These are phyloP conservation scores for Thermomucor indicae-seudaticae DNA, from an alignment of 371 early-diverging fungal species.

Conservation along the genomic window DNA sequence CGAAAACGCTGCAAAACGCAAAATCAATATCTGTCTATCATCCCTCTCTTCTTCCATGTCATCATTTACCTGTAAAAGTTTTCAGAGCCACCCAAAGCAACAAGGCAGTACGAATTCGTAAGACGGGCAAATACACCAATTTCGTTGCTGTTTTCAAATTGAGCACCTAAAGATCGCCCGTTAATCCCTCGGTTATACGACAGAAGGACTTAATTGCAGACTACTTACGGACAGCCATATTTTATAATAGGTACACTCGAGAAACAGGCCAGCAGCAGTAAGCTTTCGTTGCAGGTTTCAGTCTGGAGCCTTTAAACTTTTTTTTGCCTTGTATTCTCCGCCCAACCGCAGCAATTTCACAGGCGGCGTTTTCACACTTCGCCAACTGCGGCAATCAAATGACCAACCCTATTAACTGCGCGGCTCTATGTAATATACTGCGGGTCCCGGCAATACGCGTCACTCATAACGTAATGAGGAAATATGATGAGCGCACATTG, in stretches of 20 bases:
- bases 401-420: too few relatives aligned
- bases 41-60: not conserved
- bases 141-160: slow-evolving; percentile 99
- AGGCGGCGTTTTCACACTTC: too few relatives aligned
- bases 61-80: slow-evolving; percentile 90
- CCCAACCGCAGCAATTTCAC: too few relatives aligned
- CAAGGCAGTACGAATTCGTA: slow-evolving; percentile 99
- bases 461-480: too few relatives aligned
- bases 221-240: slow-evolving; percentile 42
- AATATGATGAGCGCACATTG: too few relatives aligned
- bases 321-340: too few relatives aligned
- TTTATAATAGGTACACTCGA: not conserved
- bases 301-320: not conserved
- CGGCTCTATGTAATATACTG: too few relatives aligned
- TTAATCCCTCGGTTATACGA: too few relatives aligned
- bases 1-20: slow-evolving; percentile 73
- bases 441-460: too few relatives aligned
- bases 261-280: not conserved
- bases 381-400: too few relatives aligned
- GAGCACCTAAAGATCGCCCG: slow-evolving; percentile 71
- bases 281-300: not conserved
- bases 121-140: slow-evolving; percentile 98
- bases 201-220: not conserved
- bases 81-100: slow-evolving; percentile 97
- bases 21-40: not conserved